Evolutionary conservation across 805 yeast species (phyloP).

Genomic region (Clavispora santaluciae): DNA sequence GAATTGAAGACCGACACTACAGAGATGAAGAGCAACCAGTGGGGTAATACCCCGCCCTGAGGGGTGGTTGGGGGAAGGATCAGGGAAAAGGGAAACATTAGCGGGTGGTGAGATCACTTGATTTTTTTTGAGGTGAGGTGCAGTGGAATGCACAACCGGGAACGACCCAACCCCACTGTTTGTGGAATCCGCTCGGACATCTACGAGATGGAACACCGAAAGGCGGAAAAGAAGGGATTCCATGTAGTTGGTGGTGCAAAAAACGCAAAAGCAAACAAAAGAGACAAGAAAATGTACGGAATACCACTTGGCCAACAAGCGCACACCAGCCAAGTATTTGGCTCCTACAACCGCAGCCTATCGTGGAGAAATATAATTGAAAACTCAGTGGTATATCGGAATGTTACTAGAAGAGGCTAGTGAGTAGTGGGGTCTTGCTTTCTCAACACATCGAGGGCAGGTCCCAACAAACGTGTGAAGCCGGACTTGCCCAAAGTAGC

Average conservation of each 20-base stretch:
- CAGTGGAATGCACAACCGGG: background rate
- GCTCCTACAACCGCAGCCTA: too few species aligned
- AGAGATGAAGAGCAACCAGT: constrained; percentile 51
- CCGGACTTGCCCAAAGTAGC: constrained; percentile 93
- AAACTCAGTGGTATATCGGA: background rate
- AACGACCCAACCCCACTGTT: too few species aligned
- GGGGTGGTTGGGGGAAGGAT: constrained; percentile 16
- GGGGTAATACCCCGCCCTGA: constrained; percentile 52
- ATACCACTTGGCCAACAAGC: too few species aligned
- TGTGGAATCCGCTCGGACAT: too few species aligned
- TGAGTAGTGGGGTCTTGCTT: constrained; percentile 72
- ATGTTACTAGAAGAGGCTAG: background rate
- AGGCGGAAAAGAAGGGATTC: too few species aligned
- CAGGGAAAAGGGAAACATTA: constrained; percentile 16
- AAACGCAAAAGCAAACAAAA: too few species aligned
- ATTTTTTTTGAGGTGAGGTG: background rate
- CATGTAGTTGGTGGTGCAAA: too few species aligned
- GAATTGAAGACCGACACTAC: constrained; percentile 92
- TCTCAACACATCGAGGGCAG: constrained; percentile 84
- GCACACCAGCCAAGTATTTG: too few species aligned
- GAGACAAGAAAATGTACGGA: too few species aligned
- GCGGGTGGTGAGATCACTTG: background rate
- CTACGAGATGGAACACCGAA: too few species aligned
- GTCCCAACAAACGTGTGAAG: constrained; percentile 90
- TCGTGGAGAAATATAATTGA: background rate